Conservation (phyloP, 2,329 filamentous ascomycete genomes). For the Phialophora chinensis region DNA sequence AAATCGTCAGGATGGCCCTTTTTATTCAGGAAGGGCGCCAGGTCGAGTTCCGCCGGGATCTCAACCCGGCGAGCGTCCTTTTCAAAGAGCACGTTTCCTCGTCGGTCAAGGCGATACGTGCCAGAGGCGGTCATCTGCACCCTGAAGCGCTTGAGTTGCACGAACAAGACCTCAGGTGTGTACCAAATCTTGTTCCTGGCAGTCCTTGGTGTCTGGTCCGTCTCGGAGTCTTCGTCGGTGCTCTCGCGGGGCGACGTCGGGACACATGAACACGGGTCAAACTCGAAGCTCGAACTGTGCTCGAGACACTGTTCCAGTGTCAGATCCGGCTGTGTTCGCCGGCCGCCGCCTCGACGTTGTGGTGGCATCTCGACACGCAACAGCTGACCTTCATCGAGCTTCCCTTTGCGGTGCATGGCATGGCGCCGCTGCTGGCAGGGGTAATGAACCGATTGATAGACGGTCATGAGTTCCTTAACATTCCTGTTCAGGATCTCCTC, state of each 20-base stretch:
- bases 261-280: neutral
- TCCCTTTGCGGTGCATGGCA: neutral
- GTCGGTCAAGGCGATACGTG: neutral
- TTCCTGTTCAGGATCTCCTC: neutral
- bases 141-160: slow-evolving; percentile 24
- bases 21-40: slow-evolving; percentile 24
- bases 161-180: slow-evolving; percentile 31
- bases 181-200: neutral
- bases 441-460: neutral
- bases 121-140: neutral
- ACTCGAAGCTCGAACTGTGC: neutral
- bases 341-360: no score
- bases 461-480: neutral
- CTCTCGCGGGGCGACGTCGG: neutral
- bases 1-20: slow-evolving; percentile 9
- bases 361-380: neutral
- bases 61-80: slow-evolving; percentile 19
- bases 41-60: slow-evolving; percentile 23
- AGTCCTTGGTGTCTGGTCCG: neutral
- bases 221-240: neutral
- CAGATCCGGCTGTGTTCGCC: neutral
- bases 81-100: neutral
- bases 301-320: slow-evolving; percentile 11
- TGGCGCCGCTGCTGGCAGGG: neutral
- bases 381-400: neutral